These are phyloP conservation scores for Sporothrix sp. DNA, from an alignment of 2,329 filamentous ascomycete species.

Conservation along the genomic window DNA sequence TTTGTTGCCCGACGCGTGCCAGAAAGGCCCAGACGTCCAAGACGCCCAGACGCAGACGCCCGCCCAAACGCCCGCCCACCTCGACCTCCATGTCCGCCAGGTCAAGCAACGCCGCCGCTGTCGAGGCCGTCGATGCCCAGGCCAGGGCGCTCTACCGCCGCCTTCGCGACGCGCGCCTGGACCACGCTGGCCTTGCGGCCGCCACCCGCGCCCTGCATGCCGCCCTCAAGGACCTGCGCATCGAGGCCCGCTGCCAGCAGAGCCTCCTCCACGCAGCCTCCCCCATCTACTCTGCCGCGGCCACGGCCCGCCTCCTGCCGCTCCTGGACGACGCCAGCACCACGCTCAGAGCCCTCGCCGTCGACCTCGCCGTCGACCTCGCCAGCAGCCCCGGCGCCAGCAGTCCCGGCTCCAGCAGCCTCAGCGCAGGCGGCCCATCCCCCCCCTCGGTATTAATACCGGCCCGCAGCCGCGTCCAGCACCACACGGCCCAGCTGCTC, in stretches of 20 bases:
- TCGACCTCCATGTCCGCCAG: too few species aligned
- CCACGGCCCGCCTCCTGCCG: slow-evolving; percentile 39
- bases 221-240: slow-evolving; percentile 46
- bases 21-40: too few species aligned
- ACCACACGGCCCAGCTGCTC: slow-evolving; percentile 44
- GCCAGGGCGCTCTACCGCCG: slow-evolving; percentile 47
- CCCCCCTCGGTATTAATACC: background rate
- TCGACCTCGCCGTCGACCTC: slow-evolving; percentile 30
- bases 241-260: slow-evolving; percentile 46
- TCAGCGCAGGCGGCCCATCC: slow-evolving; percentile 14
- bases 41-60: too few species aligned
- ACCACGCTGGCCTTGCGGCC: slow-evolving; percentile 40
- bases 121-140: slow-evolving; percentile 47
- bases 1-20: slow-evolving; percentile 1
- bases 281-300: slow-evolving; percentile 29
- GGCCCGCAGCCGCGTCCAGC: slow-evolving; percentile 26
- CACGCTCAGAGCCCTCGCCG: slow-evolving; percentile 45
- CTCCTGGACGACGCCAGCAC: slow-evolving; percentile 47
- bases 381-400: slow-evolving; percentile 11
- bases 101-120: slow-evolving; percentile 30
- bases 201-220: slow-evolving; percentile 45
- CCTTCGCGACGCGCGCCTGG: slow-evolving; percentile 37
- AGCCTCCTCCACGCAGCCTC: slow-evolving; percentile 40
- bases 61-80: too few species aligned
- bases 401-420: slow-evolving; percentile 6